phyloP scores from a whole-genome alignment of 2,329 filamentous ascomycete genomes.

The Aspergillus candidus region DNA sequence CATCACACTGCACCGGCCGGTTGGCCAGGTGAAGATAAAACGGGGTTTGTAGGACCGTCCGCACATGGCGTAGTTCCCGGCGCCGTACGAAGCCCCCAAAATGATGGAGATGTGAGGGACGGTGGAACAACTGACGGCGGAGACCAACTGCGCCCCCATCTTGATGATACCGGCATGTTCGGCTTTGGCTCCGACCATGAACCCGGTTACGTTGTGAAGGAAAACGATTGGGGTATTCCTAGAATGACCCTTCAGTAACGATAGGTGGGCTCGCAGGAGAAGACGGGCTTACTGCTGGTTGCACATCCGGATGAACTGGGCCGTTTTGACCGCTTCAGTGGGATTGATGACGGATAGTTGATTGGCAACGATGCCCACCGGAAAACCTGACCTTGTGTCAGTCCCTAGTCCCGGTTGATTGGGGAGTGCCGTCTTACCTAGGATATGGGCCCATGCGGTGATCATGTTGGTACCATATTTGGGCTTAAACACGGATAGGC shows the following conservation, averaged over 20 bases:
- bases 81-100: conserved; percentile 41
- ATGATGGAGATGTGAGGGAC: conserved; percentile 44
- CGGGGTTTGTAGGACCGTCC: conserved; percentile 38
- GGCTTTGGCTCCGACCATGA: conserved; percentile 44
- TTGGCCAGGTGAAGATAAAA: conserved; percentile 41
- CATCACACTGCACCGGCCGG: conserved; percentile 38
- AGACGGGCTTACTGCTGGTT: conserved; percentile 35
- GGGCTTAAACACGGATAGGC: conserved; percentile 37
- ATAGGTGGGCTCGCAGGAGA: not conserved
- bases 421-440: conserved; percentile 17
- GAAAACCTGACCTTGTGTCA: conserved; percentile 20
- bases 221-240: conserved; percentile 39
- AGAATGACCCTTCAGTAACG: not conserved
- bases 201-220: conserved; percentile 45
- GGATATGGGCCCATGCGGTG: conserved; percentile 37
- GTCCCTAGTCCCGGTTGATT: too few relatives aligned
- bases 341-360: conserved; percentile 38
- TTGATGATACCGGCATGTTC: conserved; percentile 43
- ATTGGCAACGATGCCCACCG: conserved; percentile 38
- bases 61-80: conserved; percentile 46
- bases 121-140: conserved; percentile 39
- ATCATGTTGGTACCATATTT: conserved; percentile 36
- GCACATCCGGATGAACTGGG: conserved; percentile 42
- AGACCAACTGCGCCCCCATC: conserved; percentile 41
- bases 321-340: conserved; percentile 37